Evolutionary conservation across 2,329 filamentous ascomycete species (phyloP), one percentile per base, ranked within the genome.

Genomic region (Thelonectria rubi): DNA sequence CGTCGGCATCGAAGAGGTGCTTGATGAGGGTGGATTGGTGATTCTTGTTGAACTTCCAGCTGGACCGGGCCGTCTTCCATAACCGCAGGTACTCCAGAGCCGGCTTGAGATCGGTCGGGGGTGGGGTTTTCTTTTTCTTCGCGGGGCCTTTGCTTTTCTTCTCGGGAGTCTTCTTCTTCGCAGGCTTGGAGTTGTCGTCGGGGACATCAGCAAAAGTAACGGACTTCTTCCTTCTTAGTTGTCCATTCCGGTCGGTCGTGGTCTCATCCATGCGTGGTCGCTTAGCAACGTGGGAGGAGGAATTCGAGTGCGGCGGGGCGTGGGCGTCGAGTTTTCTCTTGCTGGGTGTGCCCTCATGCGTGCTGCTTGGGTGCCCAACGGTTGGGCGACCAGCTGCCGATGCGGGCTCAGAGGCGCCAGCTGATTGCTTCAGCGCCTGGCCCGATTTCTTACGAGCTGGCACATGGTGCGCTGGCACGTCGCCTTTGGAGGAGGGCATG

Each of bases 31-130:
- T 87, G 55, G 89, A 92, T 77, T 97, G 94, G 73, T 93, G 88
- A 69, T 93, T 94, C 80, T 97, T 97, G 81, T 96, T 97, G 82
- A 97, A 98, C 77, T 97, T 97, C 94, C 94, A 98, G 69, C 82
- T 82, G 10, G 84, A 81, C 60, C 88, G 88, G 63, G 88, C 84
- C 57, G 84, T 84, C 77, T 91, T 84, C 84, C 93, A 97, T 73
- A 89, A 87, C 48, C 83, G 83, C 46, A 97, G 85, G 75, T 97
- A 97, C 55, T 86, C 83, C 15, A 96, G 82, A 60, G 93, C 89
- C 14, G 89, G 85, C 48, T 86, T 83, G 57, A 88, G 78, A 63
- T 86, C 82, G 7, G 72, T 60, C 37, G 74, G 64, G 15, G 75
- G 77, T 75, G 76, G 74, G 66, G 70, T 73, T 59, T 74, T 76